These are phyloP conservation scores for Suillus variegatus DNA, from an alignment of 768 basidiomycete genomes.

Conservation along the genomic window DNA sequence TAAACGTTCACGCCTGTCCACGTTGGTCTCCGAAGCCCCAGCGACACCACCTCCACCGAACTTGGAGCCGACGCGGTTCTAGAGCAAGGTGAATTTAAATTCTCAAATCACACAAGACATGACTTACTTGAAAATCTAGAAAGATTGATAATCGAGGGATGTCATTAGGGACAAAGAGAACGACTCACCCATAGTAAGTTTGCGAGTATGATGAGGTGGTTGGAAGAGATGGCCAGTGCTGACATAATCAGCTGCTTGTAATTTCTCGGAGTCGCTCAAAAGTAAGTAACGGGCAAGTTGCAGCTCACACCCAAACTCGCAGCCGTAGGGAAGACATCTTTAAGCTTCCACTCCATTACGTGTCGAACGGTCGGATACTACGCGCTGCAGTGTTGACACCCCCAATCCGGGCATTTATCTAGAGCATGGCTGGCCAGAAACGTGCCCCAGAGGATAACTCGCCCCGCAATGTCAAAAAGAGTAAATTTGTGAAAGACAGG, in stretches of 20 bases:
- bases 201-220: background rate
- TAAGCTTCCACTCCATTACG: background rate
- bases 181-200: slow-evolving; percentile 1
- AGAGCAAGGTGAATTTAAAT: slow-evolving; percentile 12
- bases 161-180: background rate
- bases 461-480: slow-evolving; percentile 61
- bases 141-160: background rate
- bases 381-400: background rate
- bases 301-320: too few relatives aligned
- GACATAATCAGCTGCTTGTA: background rate
- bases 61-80: slow-evolving; percentile 96
- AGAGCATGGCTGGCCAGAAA: slow-evolving; percentile 53
- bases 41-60: slow-evolving; percentile 97
- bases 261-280: background rate
- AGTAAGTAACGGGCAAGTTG: background rate
- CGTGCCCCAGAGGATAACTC: slow-evolving; percentile 58
- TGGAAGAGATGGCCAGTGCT: background rate
- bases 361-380: background rate
- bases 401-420: slow-evolving; percentile 16
- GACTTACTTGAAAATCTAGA: slow-evolving; percentile 68
- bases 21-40: slow-evolving; percentile 92
- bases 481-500: slow-evolving; percentile 43
- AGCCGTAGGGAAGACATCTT: background rate
- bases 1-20: slow-evolving; percentile 93
- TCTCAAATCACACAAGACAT: background rate